A percentile compares a stretch with the other conserved stretches of the same genome.
Evolutionary conservation across 106 monocot genomes (phyloP).

Genomic region (Platanthera zijinensis): DNA sequence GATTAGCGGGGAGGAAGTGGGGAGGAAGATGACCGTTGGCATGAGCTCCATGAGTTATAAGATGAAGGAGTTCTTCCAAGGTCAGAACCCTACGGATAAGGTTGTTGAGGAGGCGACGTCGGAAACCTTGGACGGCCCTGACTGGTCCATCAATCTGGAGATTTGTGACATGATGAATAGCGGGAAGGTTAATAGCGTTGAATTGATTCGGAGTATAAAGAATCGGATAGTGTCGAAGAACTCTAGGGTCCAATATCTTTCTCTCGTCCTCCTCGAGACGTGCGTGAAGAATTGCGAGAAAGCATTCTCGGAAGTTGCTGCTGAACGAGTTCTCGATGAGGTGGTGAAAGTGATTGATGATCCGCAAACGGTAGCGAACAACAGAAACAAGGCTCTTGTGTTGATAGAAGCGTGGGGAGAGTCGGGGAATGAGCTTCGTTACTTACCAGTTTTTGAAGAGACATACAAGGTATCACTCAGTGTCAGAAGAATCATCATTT

Average conservation of each 20-base stretch:
- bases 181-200: slow-evolving; percentile 65
- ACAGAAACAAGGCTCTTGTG: slow-evolving; percentile 83
- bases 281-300: slow-evolving; percentile 93
- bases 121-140: slow-evolving; percentile 64
- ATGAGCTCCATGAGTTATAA: slow-evolving; percentile 89
- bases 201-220: slow-evolving; percentile 76
- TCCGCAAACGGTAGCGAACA: slow-evolving; percentile 79
- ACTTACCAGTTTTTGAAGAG: slow-evolving; percentile 91
- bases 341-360: slow-evolving; percentile 94
- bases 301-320: slow-evolving; percentile 92
- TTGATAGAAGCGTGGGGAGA: slow-evolving; percentile 96
- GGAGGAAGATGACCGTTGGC: slow-evolving; percentile 53
- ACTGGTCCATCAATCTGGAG: slow-evolving; percentile 83
- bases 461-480: slow-evolving; percentile 32
- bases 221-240: slow-evolving; percentile 75
- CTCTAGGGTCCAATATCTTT: slow-evolving; percentile 66
- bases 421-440: slow-evolving; percentile 68
- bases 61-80: slow-evolving; percentile 88
- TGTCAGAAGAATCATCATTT: no score
- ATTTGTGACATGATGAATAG: slow-evolving; percentile 87
- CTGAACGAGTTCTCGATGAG: slow-evolving; percentile 94
- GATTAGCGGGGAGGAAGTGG: slow-evolving; percentile 55
- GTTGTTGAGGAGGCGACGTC: slow-evolving; percentile 85
- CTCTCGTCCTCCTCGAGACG: slow-evolving; percentile 79
- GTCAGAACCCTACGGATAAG: slow-evolving; percentile 70